Percentiles rank a stretch among this genome's conserved stretches.
Evolutionary conservation across 2,329 filamentous ascomycete species (phyloP).

Genomic region (Colletotrichum costaricense): DNA sequence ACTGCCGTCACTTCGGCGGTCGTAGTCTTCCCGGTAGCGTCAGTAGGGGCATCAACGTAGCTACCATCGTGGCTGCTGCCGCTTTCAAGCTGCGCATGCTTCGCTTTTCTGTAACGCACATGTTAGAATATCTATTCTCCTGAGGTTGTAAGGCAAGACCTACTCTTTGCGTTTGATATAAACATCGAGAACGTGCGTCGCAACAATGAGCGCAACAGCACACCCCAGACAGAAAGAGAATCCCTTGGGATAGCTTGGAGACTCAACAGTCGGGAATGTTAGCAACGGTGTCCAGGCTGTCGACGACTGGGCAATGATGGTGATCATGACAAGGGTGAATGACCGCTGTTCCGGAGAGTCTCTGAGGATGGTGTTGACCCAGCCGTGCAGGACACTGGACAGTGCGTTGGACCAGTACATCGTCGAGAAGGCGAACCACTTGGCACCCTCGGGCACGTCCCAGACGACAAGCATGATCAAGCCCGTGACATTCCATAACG

Average conservation of each 20-base stretch:
- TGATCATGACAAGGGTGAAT: conserved; percentile 32
- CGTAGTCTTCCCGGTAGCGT: background rate
- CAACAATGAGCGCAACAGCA: conserved; percentile 26
- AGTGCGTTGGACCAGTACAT: conserved; percentile 32
- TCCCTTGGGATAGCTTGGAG: conserved; percentile 55
- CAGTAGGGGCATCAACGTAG: background rate
- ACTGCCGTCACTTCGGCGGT: background rate
- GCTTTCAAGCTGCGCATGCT: conserved; percentile 8
- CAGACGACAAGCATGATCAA: conserved; percentile 60
- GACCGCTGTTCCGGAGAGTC: conserved; percentile 30
- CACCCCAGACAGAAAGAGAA: conserved; percentile 50
- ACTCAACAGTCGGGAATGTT: conserved; percentile 59
- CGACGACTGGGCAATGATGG: conserved; percentile 61
- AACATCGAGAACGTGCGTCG: conserved; percentile 29
- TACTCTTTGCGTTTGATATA: conserved; percentile 36
- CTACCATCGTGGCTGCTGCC: background rate
- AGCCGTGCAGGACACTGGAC: conserved; percentile 30
- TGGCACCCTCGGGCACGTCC: conserved; percentile 64
- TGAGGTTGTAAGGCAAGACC: background rate
- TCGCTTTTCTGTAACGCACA: background rate
- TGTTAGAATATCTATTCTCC: background rate
- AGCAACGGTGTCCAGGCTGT: conserved; percentile 67
- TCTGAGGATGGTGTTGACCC: conserved; percentile 31
- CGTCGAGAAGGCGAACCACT: conserved; percentile 64
- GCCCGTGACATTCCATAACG: conserved; percentile 25